Percentiles rank a stretch among this genome's conserved stretches.
Evolutionary conservation across 1,284 basidiomycete species (phyloP).

Genomic region (Garcileccinum viscosum): DNA sequence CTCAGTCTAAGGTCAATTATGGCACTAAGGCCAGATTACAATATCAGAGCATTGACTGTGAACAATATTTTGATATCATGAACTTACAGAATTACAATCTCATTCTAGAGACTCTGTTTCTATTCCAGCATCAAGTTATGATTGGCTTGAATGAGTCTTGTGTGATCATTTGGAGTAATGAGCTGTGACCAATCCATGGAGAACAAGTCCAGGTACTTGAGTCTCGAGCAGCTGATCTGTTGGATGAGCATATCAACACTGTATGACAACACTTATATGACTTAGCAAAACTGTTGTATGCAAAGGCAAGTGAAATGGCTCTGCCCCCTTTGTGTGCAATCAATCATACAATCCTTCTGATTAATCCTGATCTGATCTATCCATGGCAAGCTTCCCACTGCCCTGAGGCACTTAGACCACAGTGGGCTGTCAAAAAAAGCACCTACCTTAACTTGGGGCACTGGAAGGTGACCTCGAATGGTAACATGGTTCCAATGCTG

Average conservation of each 20-base stretch:
- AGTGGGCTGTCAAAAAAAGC: slow-evolving; percentile 38
- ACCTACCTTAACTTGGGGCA: slow-evolving; percentile 34
- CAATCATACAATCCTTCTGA: slow-evolving; percentile 43
- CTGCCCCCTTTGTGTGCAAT: slow-evolving; percentile 41
- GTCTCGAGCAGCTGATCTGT: slow-evolving; percentile 16
- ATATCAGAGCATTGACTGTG: slow-evolving; percentile 39
- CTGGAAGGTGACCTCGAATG: slow-evolving; percentile 36
- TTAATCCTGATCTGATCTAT: slow-evolving; percentile 37
- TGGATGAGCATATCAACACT: slow-evolving; percentile 8
- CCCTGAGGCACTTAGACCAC: slow-evolving; percentile 34
- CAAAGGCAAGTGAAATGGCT: slow-evolving; percentile 26
- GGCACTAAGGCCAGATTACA: slow-evolving; percentile 24
- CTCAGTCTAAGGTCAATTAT: slow-evolving; percentile 36
- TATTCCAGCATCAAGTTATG: slow-evolving; percentile 36
- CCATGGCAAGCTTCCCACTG: slow-evolving; percentile 36
- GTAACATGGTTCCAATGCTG: slow-evolving; percentile 20
- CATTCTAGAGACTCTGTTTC: slow-evolving; percentile 40
- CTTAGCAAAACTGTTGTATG: slow-evolving; percentile 33
- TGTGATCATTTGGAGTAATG: slow-evolving; percentile 30
- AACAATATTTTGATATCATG: slow-evolving; percentile 30
- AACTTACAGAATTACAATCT: slow-evolving; percentile 42
- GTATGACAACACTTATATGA: slow-evolving; percentile 18
- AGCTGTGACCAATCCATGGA: slow-evolving; percentile 26
- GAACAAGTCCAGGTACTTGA: slow-evolving; percentile 24
- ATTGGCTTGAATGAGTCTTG: slow-evolving; percentile 20